Percentiles rank a stretch among this genome's conserved stretches.
phyloP scores from a whole-genome alignment of 2,329 filamentous ascomycete genomes.

The Penicillium aurantiogriseum region DNA sequence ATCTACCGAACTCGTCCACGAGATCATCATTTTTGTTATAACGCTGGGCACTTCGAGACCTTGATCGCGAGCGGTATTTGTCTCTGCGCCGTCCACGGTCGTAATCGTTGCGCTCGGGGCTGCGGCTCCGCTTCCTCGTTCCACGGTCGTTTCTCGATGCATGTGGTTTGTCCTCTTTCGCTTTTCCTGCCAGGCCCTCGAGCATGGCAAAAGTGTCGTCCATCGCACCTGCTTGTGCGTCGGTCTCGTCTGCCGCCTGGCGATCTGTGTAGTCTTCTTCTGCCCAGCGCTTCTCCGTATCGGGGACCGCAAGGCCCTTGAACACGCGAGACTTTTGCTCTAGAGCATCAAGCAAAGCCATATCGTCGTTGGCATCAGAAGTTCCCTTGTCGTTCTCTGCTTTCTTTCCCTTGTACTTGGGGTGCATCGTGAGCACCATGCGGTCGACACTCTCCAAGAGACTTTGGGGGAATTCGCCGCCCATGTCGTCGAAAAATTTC shows the following conservation, averaged over 20 bases:
- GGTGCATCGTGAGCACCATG: constrained; percentile 83
- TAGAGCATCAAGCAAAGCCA: constrained; percentile 46
- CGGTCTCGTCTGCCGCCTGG: constrained; percentile 33
- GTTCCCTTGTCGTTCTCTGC: constrained; percentile 30
- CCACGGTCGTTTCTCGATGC: constrained; percentile 35
- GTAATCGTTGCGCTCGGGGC: constrained; percentile 51
- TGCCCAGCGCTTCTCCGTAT: constrained; percentile 62
- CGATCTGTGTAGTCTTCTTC: constrained; percentile 48
- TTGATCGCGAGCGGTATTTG: constrained; percentile 51
- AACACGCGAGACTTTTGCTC: constrained; percentile 85
- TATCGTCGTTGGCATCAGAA: constrained; percentile 44
- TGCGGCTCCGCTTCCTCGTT: constrained; percentile 56
- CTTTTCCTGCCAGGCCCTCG: constrained; percentile 76
- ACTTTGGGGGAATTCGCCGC: constrained; percentile 79
- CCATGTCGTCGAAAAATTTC: constrained; percentile 69
- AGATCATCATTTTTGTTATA: constrained; percentile 49
- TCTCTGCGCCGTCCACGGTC: constrained; percentile 48
- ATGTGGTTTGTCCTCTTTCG: constrained; percentile 41
- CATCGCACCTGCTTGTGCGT: constrained; percentile 63
- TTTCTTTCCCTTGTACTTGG: constrained; percentile 69
- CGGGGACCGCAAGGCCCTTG: constrained; percentile 81
- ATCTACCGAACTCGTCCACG: constrained; percentile 60
- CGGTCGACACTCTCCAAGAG: constrained; percentile 90
- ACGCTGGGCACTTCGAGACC: constrained; percentile 46
- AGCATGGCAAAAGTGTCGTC: constrained; percentile 91